Evolutionary conservation across 331 rosid species (phyloP).

Genomic region (Arachis monticola): DNA sequence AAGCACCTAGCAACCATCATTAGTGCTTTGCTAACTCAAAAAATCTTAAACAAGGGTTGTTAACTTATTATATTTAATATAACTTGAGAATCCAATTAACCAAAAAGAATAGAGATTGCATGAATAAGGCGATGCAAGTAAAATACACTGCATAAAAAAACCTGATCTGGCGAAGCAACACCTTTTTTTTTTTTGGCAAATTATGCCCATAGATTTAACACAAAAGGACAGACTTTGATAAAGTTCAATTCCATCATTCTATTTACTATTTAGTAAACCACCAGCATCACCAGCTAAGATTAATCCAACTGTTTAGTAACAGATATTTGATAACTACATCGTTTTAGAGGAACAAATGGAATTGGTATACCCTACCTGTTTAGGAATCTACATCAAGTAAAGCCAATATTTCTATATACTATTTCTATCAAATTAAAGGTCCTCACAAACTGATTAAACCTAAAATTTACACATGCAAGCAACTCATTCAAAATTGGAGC

Average conservation of each 20-base stretch:
- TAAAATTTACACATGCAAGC: too few species aligned
- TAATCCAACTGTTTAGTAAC: not conserved
- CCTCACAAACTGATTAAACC: too few species aligned
- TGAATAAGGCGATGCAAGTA: not conserved
- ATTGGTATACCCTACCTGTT: too few species aligned
- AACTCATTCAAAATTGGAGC: too few species aligned
- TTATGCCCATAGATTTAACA: not conserved
- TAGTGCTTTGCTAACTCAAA: not conserved
- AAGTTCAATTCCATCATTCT: slow-evolving; percentile 1
- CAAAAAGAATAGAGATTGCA: not conserved
- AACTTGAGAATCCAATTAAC: not conserved
- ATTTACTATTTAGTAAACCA: not conserved
- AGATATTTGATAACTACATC: slow-evolving; percentile 26
- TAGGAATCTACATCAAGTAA: too few species aligned
- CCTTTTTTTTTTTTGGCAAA: not conserved
- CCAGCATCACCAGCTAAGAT: not conserved
- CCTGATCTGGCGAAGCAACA: not conserved
- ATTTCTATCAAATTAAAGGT: too few species aligned
- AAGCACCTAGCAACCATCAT: slow-evolving; percentile 9
- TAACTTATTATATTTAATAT: not conserved
- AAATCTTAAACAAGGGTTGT: not conserved
- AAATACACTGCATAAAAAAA: not conserved
- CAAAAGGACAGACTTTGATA: not conserved
- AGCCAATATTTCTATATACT: too few species aligned
- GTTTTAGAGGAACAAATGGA: too few species aligned